phyloP scores from a whole-genome alignment of 331 rosid genomes.

The Dryas integrifolia region DNA sequence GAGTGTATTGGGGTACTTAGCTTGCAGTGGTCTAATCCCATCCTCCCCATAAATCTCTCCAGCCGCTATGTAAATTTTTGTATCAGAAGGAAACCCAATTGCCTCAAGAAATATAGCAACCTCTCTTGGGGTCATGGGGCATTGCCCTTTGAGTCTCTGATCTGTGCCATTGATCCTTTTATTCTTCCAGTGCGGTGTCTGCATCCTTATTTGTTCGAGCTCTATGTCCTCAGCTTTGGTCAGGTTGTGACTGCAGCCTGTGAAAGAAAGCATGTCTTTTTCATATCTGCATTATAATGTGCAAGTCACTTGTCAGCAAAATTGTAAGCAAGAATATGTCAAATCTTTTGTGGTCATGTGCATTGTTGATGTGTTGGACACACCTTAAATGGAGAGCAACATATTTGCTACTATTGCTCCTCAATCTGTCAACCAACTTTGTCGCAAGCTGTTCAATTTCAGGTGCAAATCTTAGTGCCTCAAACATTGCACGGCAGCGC shows the following conservation, averaged over 20 bases:
- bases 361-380: neutral
- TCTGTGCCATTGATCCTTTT: conserved; percentile 45
- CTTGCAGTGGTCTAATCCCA: conserved; percentile 39
- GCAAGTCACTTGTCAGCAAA: neutral
- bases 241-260: conserved; percentile 63
- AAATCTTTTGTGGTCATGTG: neutral
- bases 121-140: conserved; percentile 85
- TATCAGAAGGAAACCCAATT: conserved; percentile 54
- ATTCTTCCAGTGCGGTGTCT: conserved; percentile 55
- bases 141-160: conserved; percentile 42
- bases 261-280: conserved; percentile 77
- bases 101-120: conserved; percentile 58
- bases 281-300: conserved; percentile 48
- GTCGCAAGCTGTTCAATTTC: conserved; percentile 56
- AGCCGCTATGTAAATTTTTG: conserved; percentile 53
- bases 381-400: conserved; percentile 75
- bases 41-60: conserved; percentile 50
- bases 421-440: conserved; percentile 49
- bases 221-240: conserved; percentile 38
- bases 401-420: conserved; percentile 29
- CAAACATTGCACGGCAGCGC: conserved; percentile 58
- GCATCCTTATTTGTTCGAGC: conserved; percentile 37
- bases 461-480: conserved; percentile 40
- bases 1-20: conserved; percentile 43
- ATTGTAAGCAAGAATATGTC: neutral